Evolutionary conservation across 306 rosid species (phyloP).

Genomic region (Cicer bijugum): DNA sequence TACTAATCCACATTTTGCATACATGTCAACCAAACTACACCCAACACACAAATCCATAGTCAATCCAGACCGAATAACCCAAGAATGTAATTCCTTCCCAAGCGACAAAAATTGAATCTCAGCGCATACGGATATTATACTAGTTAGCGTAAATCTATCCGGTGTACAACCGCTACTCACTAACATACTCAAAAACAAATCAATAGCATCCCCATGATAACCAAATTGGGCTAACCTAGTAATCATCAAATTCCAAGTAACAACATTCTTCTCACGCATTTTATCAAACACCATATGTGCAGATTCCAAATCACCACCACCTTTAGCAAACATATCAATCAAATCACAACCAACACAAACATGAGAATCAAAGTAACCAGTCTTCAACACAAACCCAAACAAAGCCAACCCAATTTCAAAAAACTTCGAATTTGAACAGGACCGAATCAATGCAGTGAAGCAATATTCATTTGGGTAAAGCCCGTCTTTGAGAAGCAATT

Average conservation of each 20-base stretch:
- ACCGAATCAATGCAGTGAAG: conserved; percentile 53
- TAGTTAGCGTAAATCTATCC: conserved; percentile 59
- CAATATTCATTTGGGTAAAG: conserved; percentile 61
- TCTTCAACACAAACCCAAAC: conserved; percentile 54
- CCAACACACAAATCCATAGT: conserved; percentile 57
- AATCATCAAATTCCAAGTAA: conserved; percentile 69
- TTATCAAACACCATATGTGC: conserved; percentile 61
- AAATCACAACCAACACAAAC: conserved; percentile 70
- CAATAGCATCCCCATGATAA: conserved; percentile 46
- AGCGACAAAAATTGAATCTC: conserved; percentile 49
- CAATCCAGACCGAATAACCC: conserved; percentile 55
- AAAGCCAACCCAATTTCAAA: conserved; percentile 38
- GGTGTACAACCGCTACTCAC: conserved; percentile 47
- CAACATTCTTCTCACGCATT: conserved; percentile 59
- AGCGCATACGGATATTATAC: conserved; percentile 53
- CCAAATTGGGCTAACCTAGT: conserved; percentile 60
- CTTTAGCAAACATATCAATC: conserved; percentile 61
- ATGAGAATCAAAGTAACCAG: conserved; percentile 57
- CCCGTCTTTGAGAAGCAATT: conserved; percentile 53
- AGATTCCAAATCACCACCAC: conserved; percentile 48
- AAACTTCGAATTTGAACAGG: conserved; percentile 48
- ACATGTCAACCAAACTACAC: conserved; percentile 66
- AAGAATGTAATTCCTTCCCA: conserved; percentile 65
- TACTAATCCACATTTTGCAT: conserved; percentile 59
- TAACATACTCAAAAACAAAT: conserved; percentile 53